Evolutionary conservation across 805 yeast genomes (phyloP).

Genomic region (Lipomyces kockii): DNA sequence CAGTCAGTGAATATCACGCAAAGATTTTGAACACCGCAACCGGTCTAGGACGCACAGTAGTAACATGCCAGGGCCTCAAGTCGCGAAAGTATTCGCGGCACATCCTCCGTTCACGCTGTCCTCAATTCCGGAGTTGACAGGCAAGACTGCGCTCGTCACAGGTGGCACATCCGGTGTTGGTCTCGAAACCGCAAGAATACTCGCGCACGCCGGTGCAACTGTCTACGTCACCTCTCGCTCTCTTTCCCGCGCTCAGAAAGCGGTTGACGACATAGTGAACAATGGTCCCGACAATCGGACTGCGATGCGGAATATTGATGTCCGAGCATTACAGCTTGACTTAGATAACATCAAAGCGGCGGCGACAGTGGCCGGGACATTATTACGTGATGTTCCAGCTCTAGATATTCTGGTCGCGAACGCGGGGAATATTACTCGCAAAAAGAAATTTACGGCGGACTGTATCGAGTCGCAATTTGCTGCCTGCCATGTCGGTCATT

Average conservation of each 20-base stretch:
- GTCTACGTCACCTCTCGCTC: conserved; percentile 10
- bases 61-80: background rate
- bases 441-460: background rate
- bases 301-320: background rate
- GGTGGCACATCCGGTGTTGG: conserved; percentile 25
- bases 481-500: background rate
- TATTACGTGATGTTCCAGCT: background rate
- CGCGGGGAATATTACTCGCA: background rate
- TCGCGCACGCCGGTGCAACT: conserved; percentile 8
- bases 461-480: conserved; percentile 1
- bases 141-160: conserved; percentile 11
- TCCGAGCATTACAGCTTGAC: background rate
- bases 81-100: background rate
- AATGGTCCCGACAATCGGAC: background rate
- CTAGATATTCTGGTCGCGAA: background rate
- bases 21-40: background rate
- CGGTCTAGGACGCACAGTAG: background rate
- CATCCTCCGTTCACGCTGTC: background rate
- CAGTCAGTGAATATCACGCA: background rate
- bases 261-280: background rate
- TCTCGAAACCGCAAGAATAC: conserved; percentile 8
- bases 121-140: background rate
- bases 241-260: background rate
- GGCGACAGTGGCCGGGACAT: background rate
- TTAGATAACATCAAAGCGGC: background rate